A percentile compares a stretch with the other conserved stretches of the same genome.
Conservation (phyloP, 2,329 filamentous ascomycete genomes). For the Orbilia oligospora region DNA sequence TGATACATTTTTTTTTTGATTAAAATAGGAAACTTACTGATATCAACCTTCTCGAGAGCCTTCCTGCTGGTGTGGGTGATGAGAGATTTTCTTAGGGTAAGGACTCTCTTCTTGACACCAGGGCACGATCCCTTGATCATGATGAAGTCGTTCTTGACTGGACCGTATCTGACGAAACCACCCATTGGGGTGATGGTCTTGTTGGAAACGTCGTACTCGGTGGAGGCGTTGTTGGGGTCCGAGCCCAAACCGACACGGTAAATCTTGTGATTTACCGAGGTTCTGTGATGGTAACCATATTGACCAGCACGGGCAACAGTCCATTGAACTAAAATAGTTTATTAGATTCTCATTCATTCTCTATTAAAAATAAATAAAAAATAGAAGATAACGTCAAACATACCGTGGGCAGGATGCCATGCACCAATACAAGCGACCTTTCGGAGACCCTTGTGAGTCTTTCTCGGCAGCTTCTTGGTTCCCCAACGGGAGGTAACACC, state of each 20-base stretch:
- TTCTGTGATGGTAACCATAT: constrained; percentile 99
- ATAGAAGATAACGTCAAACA: constrained; percentile 11
- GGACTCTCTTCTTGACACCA: constrained; percentile 99
- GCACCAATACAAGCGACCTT: constrained; percentile 99
- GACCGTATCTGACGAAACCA: constrained; percentile 99
- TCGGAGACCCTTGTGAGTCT: constrained; percentile 99
- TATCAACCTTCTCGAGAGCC: constrained; percentile 98
- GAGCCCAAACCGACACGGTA: constrained; percentile 97
- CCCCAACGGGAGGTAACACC: constrained; percentile 99
- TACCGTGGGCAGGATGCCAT: constrained; percentile 99
- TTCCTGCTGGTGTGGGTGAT: constrained; percentile 96
- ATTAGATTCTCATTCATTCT: not conserved
- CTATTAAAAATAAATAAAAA: not conserved
- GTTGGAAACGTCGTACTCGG: constrained; percentile 97
- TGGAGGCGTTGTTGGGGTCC: constrained; percentile 92
- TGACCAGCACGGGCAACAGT: constrained; percentile 99
- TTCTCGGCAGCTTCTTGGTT: constrained; percentile 99
- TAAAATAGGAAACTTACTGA: constrained; percentile 71
- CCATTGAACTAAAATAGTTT: constrained; percentile 49
- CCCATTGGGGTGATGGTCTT: constrained; percentile 90
- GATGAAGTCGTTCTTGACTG: constrained; percentile 99
- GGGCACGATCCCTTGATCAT: constrained; percentile 98
- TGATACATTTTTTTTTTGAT: not conserved
- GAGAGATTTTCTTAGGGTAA: constrained; percentile 99
- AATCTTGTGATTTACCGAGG: constrained; percentile 99